Base-by-base conservation (phyloP, 768 basidiomycete species). In the Collybia sp. region DNA sequence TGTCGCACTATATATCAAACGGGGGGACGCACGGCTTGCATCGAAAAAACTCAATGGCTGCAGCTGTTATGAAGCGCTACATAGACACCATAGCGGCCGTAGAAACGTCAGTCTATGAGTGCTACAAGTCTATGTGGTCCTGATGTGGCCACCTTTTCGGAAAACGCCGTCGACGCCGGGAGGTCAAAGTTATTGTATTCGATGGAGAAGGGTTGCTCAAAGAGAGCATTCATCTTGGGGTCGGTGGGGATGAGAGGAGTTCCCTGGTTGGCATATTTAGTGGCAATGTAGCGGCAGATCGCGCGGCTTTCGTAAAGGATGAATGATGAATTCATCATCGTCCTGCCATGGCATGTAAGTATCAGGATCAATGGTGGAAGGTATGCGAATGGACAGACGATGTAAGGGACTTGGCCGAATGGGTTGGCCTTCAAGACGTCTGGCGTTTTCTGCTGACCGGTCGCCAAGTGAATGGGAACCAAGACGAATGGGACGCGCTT, bases 251-350 rank as follows among this genome's bases (percentile, higher is more conserved):
- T 63, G 30, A 85, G 69, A 11, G 60, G 47, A 4, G 73, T 67
- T 16, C 80, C 80, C 48, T 80, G 72, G 41, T 64, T 47, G 6
- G 72, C 57, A 53, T 80, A 78, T 59, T 83, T 84, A 33, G 60
- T 58, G 31, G 69, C 75, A 53, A 85, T 55, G 58, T 86, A 88
- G 12, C 78, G 73, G 32, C 56, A 60, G 49, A 86, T 83, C 1
- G 82, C 82, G 12, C 82, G 77, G 34, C 73, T 74, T 54, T 84
- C 82, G 58, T 72, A 85, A 19, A 88, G 52, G 45, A 75, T 65
- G 60, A 83, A 77, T 4, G 45, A 75, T 65, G 60, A 83, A 77
- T 4, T 81, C 80, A 37, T 76, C 76, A 17, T 80, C 77, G 43
- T 74, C 61, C 73, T 72, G 10, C 4, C 17, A 10, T 37, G n/a